These are phyloP conservation scores for Arxiozyma slooffiae DNA, from an alignment of 1,139 yeast species.

Conservation along the genomic window DNA sequence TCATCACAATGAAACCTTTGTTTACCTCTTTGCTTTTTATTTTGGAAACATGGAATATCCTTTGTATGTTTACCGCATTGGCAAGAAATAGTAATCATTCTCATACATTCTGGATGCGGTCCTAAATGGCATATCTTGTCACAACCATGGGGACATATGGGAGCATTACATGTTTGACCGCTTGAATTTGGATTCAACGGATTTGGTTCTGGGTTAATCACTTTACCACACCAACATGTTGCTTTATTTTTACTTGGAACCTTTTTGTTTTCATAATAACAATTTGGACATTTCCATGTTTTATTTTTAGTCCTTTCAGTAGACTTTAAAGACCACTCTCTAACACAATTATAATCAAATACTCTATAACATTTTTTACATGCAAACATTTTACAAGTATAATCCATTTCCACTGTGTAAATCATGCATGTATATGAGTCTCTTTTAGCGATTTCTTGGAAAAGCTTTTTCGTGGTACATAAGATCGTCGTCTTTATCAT, in stretches of 20 bases:
- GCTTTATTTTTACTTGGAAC: conserved; percentile 51
- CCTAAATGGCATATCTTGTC: conserved; percentile 80
- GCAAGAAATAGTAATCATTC: conserved; percentile 61
- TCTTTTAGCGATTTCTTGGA: conserved; percentile 39
- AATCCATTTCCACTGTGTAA: conserved; percentile 72
- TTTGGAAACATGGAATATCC: conserved; percentile 65
- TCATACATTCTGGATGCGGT: conserved; percentile 75
- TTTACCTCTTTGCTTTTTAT: conserved; percentile 54
- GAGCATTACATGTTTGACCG: conserved; percentile 64
- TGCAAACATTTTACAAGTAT: conserved; percentile 61
- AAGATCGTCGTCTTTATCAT: conserved; percentile 10
- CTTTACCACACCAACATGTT: conserved; percentile 83
- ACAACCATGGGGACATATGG: conserved; percentile 63
- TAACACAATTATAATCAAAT: conserved; percentile 70
- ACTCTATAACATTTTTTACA: conserved; percentile 67
- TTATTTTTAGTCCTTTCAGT: conserved; percentile 48
- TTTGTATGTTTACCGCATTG: conserved; percentile 60
- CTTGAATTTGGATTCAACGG: conserved; percentile 72
- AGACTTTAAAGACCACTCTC: conserved; percentile 73
- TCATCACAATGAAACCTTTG: conserved; percentile 45
- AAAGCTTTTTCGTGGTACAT: conserved; percentile 27
- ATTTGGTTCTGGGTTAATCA: conserved; percentile 53
- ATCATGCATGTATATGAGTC: conserved; percentile 72
- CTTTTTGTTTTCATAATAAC: conserved; percentile 47
- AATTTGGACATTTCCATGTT: conserved; percentile 84